Conservation (phyloP, 352 stramenopile genomes). For the Phytopythium chamaehyphon region DNA sequence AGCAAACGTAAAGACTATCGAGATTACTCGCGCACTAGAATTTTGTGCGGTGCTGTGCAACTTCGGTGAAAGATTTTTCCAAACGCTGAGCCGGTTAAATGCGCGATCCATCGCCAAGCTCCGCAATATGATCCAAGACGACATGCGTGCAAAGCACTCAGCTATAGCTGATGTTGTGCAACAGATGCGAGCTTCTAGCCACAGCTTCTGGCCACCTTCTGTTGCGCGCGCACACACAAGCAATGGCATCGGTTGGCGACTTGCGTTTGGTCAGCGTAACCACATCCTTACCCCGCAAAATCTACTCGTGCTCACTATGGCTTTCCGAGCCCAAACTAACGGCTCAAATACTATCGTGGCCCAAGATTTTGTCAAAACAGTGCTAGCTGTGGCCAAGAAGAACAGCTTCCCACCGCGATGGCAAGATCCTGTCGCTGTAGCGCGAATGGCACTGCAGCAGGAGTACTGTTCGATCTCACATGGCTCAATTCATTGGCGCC, state of each 20-base stretch:
- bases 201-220: slow-evolving; percentile 17
- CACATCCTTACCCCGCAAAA: slow-evolving; percentile 13
- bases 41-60: slow-evolving; percentile 25
- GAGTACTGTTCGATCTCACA: slow-evolving; percentile 5
- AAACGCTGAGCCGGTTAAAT: slow-evolving; percentile 19
- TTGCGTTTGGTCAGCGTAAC: slow-evolving; percentile 6
- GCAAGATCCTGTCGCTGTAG: slow-evolving; percentile 27
- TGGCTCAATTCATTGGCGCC: slow-evolving; percentile 25
- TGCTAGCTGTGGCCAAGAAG: slow-evolving; percentile 26
- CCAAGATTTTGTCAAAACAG: slow-evolving; percentile 31
- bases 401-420: slow-evolving; percentile 31
- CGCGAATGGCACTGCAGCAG: slow-evolving; percentile 26
- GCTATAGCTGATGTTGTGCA: slow-evolving; percentile 20
- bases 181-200: slow-evolving; percentile 9
- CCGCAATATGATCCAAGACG: slow-evolving; percentile 17
- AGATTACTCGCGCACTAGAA: slow-evolving; percentile 25
- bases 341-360: slow-evolving; percentile 7
- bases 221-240: not conserved
- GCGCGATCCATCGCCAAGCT: slow-evolving; percentile 16
- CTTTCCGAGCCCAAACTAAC: not conserved
- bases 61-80: slow-evolving; percentile 28
- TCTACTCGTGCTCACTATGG: slow-evolving; percentile 3
- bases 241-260: slow-evolving; percentile 3
- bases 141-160: slow-evolving; percentile 30
- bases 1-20: slow-evolving; percentile 15